Percentiles rank a stretch among this genome's conserved stretches.
Conservation (phyloP, 495 filamentous ascomycete species). For the Chaetomium fimeti region DNA sequence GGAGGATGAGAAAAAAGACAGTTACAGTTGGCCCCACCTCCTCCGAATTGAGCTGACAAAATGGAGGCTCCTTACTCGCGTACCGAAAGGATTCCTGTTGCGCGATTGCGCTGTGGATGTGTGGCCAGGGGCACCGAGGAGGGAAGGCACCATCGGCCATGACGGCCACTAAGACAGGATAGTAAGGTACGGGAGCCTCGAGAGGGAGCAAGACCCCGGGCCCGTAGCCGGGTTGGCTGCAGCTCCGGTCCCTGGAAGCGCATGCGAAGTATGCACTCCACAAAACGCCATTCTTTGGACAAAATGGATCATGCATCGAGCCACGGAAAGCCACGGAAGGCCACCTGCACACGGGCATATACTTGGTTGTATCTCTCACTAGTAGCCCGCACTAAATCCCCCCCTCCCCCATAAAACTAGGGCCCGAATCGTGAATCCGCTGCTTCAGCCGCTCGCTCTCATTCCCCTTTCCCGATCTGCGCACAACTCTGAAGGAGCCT, state of each 20-base stretch:
- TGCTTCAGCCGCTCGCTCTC: neutral
- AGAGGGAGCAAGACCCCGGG: neutral
- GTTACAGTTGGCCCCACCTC: neutral
- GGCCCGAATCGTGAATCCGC: neutral
- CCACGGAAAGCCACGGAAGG: neutral
- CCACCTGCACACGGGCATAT: no score
- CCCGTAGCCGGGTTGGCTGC: constrained; percentile 1
- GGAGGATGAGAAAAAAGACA: neutral
- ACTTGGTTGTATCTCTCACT: no score
- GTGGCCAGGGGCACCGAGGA: constrained; percentile 9
- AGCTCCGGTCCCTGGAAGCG: neutral
- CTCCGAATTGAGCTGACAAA: constrained; percentile 2
- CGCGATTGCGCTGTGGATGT: neutral
- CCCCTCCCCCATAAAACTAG: neutral
- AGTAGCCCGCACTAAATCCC: no score
- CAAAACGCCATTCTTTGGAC: neutral
- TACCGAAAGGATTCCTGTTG: neutral
- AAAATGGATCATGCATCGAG: neutral
- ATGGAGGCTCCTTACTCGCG: constrained; percentile 1
- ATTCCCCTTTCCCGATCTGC: neutral
- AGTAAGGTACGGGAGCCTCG: constrained; percentile 3
- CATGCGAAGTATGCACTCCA: neutral
- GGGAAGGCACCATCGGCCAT: constrained; percentile 1
- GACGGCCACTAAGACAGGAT: constrained; percentile 1
- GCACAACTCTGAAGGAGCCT: neutral